phyloP scores from a whole-genome alignment of 106 monocot species.

The Gastrodia elata region DNA sequence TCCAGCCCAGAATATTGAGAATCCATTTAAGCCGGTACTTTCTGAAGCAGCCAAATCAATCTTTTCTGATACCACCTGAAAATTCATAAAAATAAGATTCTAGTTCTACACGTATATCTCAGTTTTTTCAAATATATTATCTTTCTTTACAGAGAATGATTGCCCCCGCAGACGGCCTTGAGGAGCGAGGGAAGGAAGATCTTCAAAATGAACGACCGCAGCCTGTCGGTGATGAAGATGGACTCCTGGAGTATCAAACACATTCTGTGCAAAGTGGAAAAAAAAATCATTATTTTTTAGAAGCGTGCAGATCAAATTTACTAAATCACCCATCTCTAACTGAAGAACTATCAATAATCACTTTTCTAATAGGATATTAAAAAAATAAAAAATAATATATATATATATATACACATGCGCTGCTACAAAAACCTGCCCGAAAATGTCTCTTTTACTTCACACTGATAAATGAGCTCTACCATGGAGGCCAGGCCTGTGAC shows the following conservation, averaged over 20 bases:
- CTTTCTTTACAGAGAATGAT: slow-evolving; percentile 59
- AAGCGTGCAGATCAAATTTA: not conserved
- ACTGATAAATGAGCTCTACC: no score
- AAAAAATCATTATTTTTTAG: not conserved
- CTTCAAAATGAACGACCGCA: slow-evolving; percentile 89
- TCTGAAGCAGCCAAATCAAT: slow-evolving; percentile 5
- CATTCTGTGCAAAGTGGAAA: slow-evolving; percentile 33
- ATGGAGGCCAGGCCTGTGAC: no score
- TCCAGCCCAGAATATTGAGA: slow-evolving; percentile 91
- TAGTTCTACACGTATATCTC: not conserved
- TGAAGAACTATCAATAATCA: not conserved
- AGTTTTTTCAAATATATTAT: slow-evolving; percentile 2
- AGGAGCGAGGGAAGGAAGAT: slow-evolving; percentile 84
- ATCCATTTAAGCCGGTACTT: slow-evolving; percentile 36
- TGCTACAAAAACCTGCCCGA: no score
- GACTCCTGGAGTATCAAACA: slow-evolving; percentile 92
- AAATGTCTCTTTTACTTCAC: no score
- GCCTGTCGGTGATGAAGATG: slow-evolving; percentile 97
- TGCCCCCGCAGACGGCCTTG: slow-evolving; percentile 71
- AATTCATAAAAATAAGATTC: slow-evolving; percentile 4
- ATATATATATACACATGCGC: no score
- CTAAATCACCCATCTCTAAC: not conserved
- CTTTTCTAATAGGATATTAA: not conserved
- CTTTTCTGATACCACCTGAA: slow-evolving; percentile 32
- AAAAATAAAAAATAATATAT: no score